Conservation (phyloP, 2,329 filamentous ascomycete genomes). For the Coniochaeta pulveracea region DNA sequence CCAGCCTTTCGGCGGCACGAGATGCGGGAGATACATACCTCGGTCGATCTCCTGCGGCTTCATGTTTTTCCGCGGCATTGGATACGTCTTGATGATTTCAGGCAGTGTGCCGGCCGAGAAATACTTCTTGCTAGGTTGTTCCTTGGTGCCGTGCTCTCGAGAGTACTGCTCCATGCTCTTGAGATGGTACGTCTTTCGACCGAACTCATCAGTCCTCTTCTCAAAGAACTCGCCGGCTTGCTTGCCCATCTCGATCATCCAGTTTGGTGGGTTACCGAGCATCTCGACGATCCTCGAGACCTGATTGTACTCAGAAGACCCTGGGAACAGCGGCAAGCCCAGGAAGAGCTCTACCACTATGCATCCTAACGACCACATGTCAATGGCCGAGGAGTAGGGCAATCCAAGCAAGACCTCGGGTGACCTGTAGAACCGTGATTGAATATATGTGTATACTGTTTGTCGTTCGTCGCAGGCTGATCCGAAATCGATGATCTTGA, state of each 20-base stretch:
- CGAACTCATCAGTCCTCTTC: slow-evolving; percentile 83
- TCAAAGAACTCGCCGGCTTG: slow-evolving; percentile 97
- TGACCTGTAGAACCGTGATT: slow-evolving; percentile 94
- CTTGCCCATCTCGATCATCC: slow-evolving; percentile 99
- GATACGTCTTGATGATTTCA: slow-evolving; percentile 95
- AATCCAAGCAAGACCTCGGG: slow-evolving; percentile 92
- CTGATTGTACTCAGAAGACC: slow-evolving; percentile 97
- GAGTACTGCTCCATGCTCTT: slow-evolving; percentile 99
- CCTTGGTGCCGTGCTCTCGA: slow-evolving; percentile 87
- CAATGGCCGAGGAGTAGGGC: slow-evolving; percentile 95
- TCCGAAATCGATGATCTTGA: slow-evolving; percentile 99
- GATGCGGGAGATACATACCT: slow-evolving; percentile 46
- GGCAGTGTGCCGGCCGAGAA: slow-evolving; percentile 89
- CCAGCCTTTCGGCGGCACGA: background rate
- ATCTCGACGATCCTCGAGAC: slow-evolving; percentile 96
- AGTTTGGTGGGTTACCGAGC: slow-evolving; percentile 89
- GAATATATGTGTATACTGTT: slow-evolving; percentile 98
- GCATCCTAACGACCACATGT: slow-evolving; percentile 99
- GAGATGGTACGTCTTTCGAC: slow-evolving; percentile 77
- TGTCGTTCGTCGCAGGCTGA: slow-evolving; percentile 97
- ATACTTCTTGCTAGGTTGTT: slow-evolving; percentile 99
- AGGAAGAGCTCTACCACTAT: slow-evolving; percentile 97
- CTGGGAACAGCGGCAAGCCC: slow-evolving; percentile 86
- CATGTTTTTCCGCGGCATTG: slow-evolving; percentile 99
- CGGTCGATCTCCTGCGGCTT: slow-evolving; percentile 92